These are phyloP conservation scores for Colletotrichum sansevieriae DNA, from an alignment of 2,329 filamentous ascomycete genomes.

Conservation along the genomic window DNA sequence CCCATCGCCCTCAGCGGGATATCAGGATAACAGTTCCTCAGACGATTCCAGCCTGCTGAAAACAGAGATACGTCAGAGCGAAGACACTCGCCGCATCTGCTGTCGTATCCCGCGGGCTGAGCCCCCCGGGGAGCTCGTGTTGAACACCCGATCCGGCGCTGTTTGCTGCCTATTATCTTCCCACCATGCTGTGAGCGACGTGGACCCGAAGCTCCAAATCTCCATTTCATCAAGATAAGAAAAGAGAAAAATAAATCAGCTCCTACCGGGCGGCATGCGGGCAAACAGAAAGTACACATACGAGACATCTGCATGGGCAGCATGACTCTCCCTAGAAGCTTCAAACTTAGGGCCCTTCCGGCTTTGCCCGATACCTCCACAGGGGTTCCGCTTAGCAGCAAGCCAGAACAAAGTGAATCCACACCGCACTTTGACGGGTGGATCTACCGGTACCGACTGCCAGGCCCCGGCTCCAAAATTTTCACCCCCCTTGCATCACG, in stretches of 20 bases:
- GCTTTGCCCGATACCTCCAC: constrained; percentile 40
- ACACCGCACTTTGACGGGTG: constrained; percentile 28
- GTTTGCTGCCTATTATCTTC: constrained; percentile 30
- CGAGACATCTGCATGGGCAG: constrained; percentile 31
- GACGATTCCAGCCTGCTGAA: constrained; percentile 4
- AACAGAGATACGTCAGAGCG: constrained; percentile 13
- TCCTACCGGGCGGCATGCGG: background rate
- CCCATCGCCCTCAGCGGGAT: constrained; percentile 11
- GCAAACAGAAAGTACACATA: constrained; percentile 1
- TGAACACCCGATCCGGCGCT: constrained; percentile 29
- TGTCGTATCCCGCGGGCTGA: constrained; percentile 18
- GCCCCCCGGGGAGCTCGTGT: constrained; percentile 23
- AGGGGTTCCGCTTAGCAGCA: constrained; percentile 39
- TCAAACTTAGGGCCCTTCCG: constrained; percentile 34
- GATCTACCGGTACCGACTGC: constrained; percentile 38
- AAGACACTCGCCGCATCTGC: constrained; percentile 11
- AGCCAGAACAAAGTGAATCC: constrained; percentile 28
- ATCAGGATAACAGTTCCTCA: constrained; percentile 18
- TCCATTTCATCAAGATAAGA: constrained; percentile 27
- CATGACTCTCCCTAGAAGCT: constrained; percentile 39
- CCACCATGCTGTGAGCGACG: constrained; percentile 23
- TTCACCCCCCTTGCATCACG: constrained; percentile 2
- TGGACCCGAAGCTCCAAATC: constrained; percentile 32
- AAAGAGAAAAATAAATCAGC: background rate
- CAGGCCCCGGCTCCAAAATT: constrained; percentile 36